Evolutionary conservation across 371 early-diverging fungal species (phyloP), one percentile per base, ranked within the genome.

Genomic region (Mucor lusitanicus): DNA sequence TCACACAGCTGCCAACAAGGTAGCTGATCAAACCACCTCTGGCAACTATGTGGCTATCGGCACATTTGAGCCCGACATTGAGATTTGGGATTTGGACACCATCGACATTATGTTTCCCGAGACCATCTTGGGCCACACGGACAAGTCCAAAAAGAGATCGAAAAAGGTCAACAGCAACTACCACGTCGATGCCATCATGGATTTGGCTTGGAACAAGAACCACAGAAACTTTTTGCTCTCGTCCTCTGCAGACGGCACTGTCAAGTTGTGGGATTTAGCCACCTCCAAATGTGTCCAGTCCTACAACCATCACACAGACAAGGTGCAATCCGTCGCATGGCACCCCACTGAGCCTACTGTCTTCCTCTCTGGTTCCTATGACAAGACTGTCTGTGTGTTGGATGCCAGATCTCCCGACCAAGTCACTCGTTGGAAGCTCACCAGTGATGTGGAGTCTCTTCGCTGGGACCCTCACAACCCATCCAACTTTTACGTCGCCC

Each of bases 41-140:
- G 93, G 93, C 44, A 95, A 93, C 81, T 97, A 90, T 75, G 91
- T 93, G 15, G 98, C 98, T 2, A 87, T 98, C 44, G 98, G 96
- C 44, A 96, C 97, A 8, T 96, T 97, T 80, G 95, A 97, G 63
- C 96, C 98, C 6, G 91, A 92, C 73, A 95, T 99, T 63, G 98
- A 99, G 76, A 95, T 98, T 62, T 99, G 99, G 99, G 92, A 98
- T 78, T 76, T 97, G 65, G 97, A 99, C 71, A 83, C 87, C 1
- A 73, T 97, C 35, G 99, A 99, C 72, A 83, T 89, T 33, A 88
- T 94, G 86, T 93, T 92, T 74, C 99, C 99, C 6, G 90, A 94
- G 59, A 87, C 92, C 23, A 91, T 98, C 30, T 84, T 99, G 1
- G 98, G 98, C 13, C 84, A 87, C 28, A 85, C 84, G 59, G 85